These are phyloP conservation scores for Microbotryum silenes-acaulis DNA, from an alignment of 1,284 basidiomycete species.

Conservation along the genomic window DNA sequence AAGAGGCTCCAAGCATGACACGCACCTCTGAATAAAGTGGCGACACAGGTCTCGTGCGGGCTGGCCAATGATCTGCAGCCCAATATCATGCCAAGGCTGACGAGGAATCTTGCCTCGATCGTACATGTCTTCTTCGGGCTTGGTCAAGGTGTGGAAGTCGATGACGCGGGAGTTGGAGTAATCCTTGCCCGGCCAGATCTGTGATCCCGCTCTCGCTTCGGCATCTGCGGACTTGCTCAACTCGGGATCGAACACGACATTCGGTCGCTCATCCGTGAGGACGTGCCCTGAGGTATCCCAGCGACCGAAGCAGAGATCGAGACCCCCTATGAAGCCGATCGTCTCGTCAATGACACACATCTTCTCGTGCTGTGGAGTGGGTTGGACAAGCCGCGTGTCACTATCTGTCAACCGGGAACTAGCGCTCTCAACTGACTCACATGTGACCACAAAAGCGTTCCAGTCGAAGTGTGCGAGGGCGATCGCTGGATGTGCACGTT, in stretches of 20 bases:
- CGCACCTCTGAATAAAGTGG: conserved; percentile 84
- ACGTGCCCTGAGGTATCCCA: conserved; percentile 87
- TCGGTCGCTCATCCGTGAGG: conserved; percentile 66
- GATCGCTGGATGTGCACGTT: conserved; percentile 97
- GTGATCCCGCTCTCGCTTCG: conserved; percentile 3
- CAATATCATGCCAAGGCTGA: conserved; percentile 99
- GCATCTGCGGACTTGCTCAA: conserved; percentile 50
- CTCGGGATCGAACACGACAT: conserved; percentile 24
- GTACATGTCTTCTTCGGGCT: conserved; percentile 91
- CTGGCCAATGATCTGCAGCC: conserved; percentile 90
- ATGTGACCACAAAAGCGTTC: conserved; percentile 97
- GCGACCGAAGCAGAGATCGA: conserved; percentile 64
- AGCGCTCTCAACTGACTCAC: conserved; percentile 46
- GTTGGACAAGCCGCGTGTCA: not conserved
- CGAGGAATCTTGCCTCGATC: conserved; percentile 79
- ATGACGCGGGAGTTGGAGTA: conserved; percentile 83
- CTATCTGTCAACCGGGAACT: not conserved
- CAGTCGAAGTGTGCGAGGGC: conserved; percentile 93
- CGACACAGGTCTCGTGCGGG: conserved; percentile 90
- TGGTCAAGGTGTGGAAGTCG: conserved; percentile 82
- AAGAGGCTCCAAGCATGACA: conserved; percentile 26
- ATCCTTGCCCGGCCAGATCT: conserved; percentile 56
- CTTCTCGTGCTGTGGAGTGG: conserved; percentile 76
- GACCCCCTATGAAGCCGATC: conserved; percentile 95
- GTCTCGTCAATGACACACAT: conserved; percentile 95